phyloP scores from a whole-genome alignment of 441 rosid genomes.

The Aleurites moluccanus region DNA sequence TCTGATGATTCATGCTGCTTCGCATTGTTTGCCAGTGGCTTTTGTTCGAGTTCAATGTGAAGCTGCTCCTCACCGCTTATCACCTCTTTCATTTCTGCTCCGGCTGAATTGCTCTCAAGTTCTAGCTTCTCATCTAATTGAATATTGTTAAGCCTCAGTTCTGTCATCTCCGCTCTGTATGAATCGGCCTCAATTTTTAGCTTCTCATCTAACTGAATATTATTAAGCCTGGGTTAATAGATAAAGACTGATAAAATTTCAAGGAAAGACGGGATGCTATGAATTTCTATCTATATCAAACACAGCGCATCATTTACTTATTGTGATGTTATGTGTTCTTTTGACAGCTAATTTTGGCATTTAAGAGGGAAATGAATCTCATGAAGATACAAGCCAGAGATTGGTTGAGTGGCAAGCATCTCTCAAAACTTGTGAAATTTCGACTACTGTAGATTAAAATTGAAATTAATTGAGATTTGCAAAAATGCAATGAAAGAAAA shows the following conservation, averaged over 20 bases:
- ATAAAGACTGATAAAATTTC: background rate
- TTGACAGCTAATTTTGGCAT: no score
- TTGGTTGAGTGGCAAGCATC: constrained; percentile 9
- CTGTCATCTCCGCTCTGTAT: background rate
- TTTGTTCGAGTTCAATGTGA: constrained; percentile 14
- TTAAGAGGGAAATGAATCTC: constrained; percentile 1
- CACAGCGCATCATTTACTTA: background rate
- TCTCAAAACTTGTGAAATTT: constrained; percentile 2
- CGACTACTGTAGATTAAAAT: constrained; percentile 17
- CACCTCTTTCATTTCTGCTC: constrained; percentile 4
- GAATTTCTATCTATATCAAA: background rate
- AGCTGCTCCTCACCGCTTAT: constrained; percentile 20
- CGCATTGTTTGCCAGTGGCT: constrained; percentile 15
- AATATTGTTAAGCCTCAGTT: constrained; percentile 14
- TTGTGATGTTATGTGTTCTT: no score
- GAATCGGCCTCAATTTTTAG: background rate
- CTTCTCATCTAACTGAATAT: constrained; percentile 42
- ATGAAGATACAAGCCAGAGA: constrained; percentile 2
- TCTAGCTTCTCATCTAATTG: constrained; percentile 37
- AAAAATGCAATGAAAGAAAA: background rate
- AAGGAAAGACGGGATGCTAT: no score
- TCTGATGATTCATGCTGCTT: constrained; percentile 11
- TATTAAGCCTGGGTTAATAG: constrained; percentile 17
- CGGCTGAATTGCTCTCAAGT: background rate
- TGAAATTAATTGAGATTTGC: no score